A percentile compares a stretch with the other conserved stretches of the same genome.
Conservation (phyloP, 768 basidiomycete genomes). For the Amanita jacksonii region DNA sequence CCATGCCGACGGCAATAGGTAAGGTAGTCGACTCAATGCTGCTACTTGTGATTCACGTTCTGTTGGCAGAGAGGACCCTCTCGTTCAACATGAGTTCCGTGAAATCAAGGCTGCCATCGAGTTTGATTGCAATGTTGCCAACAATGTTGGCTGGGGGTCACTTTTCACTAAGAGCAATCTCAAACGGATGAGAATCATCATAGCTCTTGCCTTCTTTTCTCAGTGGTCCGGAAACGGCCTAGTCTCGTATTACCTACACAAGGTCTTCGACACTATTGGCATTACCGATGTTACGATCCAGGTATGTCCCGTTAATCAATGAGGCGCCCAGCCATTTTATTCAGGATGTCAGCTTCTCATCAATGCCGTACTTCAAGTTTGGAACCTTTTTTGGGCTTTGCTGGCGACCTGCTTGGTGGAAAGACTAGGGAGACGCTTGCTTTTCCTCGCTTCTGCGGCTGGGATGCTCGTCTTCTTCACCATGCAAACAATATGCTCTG, state of each 20-base stretch:
- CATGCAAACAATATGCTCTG: constrained; percentile 58
- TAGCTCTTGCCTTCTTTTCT: constrained; percentile 51
- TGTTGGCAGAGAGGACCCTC: constrained; percentile 34
- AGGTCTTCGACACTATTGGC: not conserved
- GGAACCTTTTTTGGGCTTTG: constrained; percentile 46
- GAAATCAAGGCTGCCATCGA: constrained; percentile 54
- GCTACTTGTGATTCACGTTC: not conserved
- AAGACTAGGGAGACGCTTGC: constrained; percentile 35
- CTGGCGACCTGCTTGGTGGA: constrained; percentile 40
- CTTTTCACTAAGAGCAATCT: constrained; percentile 46
- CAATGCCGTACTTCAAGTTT: constrained; percentile 46
- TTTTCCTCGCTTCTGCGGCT: constrained; percentile 39
- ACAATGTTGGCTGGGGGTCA: constrained; percentile 33
- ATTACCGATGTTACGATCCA: constrained; percentile 29
- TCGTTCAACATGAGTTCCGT: constrained; percentile 51
- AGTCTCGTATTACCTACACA: constrained; percentile 19
- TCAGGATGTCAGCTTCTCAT: too few species aligned
- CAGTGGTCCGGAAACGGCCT: constrained; percentile 51
- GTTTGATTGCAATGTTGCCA: constrained; percentile 30
- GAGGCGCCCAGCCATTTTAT: too few species aligned
- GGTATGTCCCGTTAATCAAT: too few species aligned
- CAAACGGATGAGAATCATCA: constrained; percentile 43
- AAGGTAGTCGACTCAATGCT: constrained; percentile 1
- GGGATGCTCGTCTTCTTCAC: constrained; percentile 15
- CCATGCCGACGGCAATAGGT: constrained; percentile 42